These are phyloP conservation scores for Phytophthora ramorum DNA, from an alignment of 352 stramenopile species.

Conservation along the genomic window DNA sequence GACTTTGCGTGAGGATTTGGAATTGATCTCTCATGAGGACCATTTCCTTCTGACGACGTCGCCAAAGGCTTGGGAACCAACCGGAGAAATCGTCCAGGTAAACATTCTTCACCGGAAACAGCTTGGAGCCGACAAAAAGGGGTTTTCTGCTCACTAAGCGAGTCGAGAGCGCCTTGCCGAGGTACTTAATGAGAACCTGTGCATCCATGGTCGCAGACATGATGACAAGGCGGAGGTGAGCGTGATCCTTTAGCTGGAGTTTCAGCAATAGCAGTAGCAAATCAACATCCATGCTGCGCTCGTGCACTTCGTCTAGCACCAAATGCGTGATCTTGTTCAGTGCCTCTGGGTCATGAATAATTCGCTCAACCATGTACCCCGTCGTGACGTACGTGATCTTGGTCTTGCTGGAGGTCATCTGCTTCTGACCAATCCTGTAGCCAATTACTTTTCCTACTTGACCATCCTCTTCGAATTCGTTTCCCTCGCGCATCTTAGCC, in stretches of 20 bases:
- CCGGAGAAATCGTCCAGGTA: conserved; percentile 58
- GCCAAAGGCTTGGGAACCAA: conserved; percentile 52
- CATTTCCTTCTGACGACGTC: conserved; percentile 51
- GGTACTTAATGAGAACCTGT: conserved; percentile 91
- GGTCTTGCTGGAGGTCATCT: conserved; percentile 90
- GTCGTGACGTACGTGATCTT: conserved; percentile 97
- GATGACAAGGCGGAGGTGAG: conserved; percentile 91
- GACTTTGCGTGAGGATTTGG: conserved; percentile 32
- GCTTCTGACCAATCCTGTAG: conserved; percentile 91
- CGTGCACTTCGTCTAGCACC: conserved; percentile 97
- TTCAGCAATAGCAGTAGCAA: conserved; percentile 94
- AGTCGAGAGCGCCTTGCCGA: conserved; percentile 63
- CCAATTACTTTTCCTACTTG: conserved; percentile 74
- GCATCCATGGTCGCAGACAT: conserved; percentile 98
- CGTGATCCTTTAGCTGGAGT: conserved; percentile 64
- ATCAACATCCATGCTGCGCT: conserved; percentile 96
- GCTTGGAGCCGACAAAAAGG: conserved; percentile 85
- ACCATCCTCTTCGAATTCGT: conserved; percentile 71
- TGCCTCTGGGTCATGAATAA: conserved; percentile 93
- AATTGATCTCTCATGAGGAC: conserved; percentile 53
- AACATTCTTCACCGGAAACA: conserved; percentile 75
- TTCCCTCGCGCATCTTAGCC: conserved; percentile 89
- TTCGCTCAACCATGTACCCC: conserved; percentile 95
- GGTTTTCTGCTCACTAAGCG: conserved; percentile 62
- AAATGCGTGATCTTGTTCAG: conserved; percentile 94